Evolutionary conservation across 202 grass and related monocot genomes (phyloP), one percentile per base, ranked within the genome.

Genomic region (Schoenoplectus tabernaemontani): DNA sequence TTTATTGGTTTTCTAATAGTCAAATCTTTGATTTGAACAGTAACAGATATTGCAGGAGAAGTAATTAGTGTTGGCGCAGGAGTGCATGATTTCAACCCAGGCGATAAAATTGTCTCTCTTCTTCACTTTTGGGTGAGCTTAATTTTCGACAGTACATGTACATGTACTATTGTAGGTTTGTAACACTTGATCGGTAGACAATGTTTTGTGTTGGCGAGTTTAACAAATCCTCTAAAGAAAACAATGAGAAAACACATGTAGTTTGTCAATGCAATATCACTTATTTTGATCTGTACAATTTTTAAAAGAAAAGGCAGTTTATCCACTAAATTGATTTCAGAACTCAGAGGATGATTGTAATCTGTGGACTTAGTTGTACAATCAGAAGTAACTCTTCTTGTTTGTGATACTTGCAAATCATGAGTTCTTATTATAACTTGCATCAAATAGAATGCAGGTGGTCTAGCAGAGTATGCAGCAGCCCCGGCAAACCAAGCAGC

Each of bases 21-120:
- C 36, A 16, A 3, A 71, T 48, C 2, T 2, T 76, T 28, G 53
- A 41, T 39, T 57, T 36, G 48, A 83, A 78, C 81, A 93, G 91
- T 75, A 48, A 81, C 50, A 6, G 91, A 93, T 83, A 60, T 90
- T 19, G 60, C 80, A 0, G 90, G 90, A 81, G 90, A 83, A 80
- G 48, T 92, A 17, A 30, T 38, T 38, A 85, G 84, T 32, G 73
- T 88, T 16, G 91, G 91, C 5, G 16, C 59, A 5, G 78, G 63
- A 6, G 76, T 90, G 9, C 20, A 13, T 37, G 28, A 86, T 38
- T 86, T 93, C 60, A 86, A 78, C 37, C 60, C 59, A 67, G 91
- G 88, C 11, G 86, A 93, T 79, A 88, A 82, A 83, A 84, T 89
- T 17, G 60, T 87, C 3, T 76, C 85, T 62, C 86, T 78, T 84